phyloP scores from a whole-genome alignment of 306 rosid genomes.

The Echinosophora koreensis region DNA sequence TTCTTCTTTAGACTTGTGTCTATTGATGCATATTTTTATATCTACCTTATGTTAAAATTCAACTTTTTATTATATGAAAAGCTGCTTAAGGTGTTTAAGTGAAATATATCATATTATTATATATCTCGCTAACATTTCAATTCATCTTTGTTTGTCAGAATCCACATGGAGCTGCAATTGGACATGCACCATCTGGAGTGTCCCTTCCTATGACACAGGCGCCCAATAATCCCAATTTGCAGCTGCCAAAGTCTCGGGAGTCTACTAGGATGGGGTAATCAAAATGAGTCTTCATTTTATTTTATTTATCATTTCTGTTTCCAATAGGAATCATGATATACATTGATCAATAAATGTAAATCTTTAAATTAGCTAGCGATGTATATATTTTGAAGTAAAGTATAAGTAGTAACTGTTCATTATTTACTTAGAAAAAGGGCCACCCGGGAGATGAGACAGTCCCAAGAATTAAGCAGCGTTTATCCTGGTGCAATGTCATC shows the following conservation, averaged over 20 bases:
- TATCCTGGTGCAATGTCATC: not conserved
- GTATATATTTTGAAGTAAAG: not conserved
- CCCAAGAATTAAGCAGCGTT: not conserved
- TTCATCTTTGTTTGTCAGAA: conserved; percentile 16
- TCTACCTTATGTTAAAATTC: no score
- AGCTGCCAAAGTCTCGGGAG: not conserved
- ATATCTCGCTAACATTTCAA: not conserved
- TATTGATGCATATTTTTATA: no score
- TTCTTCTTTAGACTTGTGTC: no score
- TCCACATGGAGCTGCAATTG: not conserved
- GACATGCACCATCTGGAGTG: not conserved
- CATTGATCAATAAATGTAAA: not conserved
- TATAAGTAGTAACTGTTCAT: not conserved
- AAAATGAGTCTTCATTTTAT: conserved; percentile 5
- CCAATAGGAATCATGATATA: no score
- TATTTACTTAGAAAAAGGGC: not conserved
- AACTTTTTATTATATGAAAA: no score
- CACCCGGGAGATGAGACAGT: not conserved
- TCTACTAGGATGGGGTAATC: not conserved
- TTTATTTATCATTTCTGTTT: not conserved
- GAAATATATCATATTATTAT: no score
- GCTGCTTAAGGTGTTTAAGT: not conserved
- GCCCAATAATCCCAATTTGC: not conserved
- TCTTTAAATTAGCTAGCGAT: not conserved
- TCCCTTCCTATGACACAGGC: not conserved